Conservation (phyloP, 2,329 filamentous ascomycete species). For the Sordariomycetes sp. region DNA sequence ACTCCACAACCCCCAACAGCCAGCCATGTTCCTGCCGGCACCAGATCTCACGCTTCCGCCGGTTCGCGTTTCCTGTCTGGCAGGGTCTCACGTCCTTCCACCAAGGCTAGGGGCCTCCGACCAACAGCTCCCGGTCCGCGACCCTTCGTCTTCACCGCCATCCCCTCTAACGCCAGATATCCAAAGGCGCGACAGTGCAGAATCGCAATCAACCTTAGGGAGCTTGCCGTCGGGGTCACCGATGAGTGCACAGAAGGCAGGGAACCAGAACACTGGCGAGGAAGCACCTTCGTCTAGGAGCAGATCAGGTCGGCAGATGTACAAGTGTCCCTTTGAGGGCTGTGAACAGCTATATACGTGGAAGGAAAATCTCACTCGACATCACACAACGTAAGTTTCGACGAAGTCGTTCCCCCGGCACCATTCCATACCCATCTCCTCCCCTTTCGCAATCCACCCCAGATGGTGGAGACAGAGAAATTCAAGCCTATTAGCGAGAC, state of each 20-base stretch:
- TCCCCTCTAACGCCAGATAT: background rate
- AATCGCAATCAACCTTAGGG: background rate
- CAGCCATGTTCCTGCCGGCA: background rate
- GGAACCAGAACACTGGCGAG: background rate
- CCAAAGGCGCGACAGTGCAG: background rate
- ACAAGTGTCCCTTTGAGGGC: slow-evolving; percentile 1
- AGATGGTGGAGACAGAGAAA: too few species aligned
- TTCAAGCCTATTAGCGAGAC: background rate
- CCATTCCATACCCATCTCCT: background rate
- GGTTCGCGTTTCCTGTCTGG: background rate
- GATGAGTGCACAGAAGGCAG: background rate
- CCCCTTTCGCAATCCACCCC: too few species aligned
- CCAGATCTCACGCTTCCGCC: background rate
- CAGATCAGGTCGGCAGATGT: background rate
- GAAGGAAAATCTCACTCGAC: slow-evolving; percentile 4
- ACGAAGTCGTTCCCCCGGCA: too few species aligned
- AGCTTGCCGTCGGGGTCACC: background rate
- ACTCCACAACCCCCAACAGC: background rate
- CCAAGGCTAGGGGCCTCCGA: background rate
- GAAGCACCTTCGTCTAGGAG: background rate
- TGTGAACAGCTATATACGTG: slow-evolving; percentile 1
- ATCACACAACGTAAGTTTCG: slow-evolving; percentile 2
- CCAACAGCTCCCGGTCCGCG: background rate
- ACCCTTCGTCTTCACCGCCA: background rate
- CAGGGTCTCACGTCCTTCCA: background rate